Evolutionary conservation across 2,329 filamentous ascomycete species (phyloP).

Genomic region (Alternaria dauci): DNA sequence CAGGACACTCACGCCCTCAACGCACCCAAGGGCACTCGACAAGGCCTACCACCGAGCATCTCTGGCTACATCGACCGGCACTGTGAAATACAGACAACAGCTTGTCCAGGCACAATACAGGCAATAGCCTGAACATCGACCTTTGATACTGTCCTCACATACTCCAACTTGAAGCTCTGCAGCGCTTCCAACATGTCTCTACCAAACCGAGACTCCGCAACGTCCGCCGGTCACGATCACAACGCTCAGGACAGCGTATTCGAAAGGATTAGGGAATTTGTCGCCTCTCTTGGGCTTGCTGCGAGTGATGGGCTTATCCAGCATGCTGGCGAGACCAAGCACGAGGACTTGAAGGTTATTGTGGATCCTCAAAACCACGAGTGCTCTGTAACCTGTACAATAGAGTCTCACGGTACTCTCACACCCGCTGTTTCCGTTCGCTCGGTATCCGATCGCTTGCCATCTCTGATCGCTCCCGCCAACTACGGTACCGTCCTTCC

Average conservation of each 20-base stretch:
- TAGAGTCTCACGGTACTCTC: conserved; percentile 23
- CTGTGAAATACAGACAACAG: neutral
- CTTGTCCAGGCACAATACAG: neutral
- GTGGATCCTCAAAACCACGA: conserved; percentile 28
- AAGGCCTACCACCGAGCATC: neutral
- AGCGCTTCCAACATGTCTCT: conserved; percentile 23
- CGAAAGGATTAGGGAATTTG: conserved; percentile 32
- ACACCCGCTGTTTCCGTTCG: conserved; percentile 30
- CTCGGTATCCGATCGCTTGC: conserved; percentile 45
- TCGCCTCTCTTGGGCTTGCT: conserved; percentile 33
- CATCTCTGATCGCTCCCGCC: conserved; percentile 59
- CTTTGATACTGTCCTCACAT: neutral
- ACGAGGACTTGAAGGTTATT: conserved; percentile 42
- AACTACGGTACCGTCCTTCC: conserved; percentile 82
- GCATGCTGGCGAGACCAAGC: conserved; percentile 39
- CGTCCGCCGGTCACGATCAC: conserved; percentile 10
- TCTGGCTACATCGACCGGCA: neutral
- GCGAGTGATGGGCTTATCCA: conserved; percentile 34
- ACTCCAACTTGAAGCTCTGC: neutral
- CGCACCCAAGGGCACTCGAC: neutral
- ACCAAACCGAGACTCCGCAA: conserved; percentile 12
- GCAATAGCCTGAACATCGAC: conserved; percentile 2
- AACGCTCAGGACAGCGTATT: conserved; percentile 21
- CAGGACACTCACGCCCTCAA: conserved; percentile 6
- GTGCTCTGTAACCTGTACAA: conserved; percentile 21